Evolutionary conservation across 768 basidiomycete species (phyloP).

Genomic region (Lentinula raphanica): DNA sequence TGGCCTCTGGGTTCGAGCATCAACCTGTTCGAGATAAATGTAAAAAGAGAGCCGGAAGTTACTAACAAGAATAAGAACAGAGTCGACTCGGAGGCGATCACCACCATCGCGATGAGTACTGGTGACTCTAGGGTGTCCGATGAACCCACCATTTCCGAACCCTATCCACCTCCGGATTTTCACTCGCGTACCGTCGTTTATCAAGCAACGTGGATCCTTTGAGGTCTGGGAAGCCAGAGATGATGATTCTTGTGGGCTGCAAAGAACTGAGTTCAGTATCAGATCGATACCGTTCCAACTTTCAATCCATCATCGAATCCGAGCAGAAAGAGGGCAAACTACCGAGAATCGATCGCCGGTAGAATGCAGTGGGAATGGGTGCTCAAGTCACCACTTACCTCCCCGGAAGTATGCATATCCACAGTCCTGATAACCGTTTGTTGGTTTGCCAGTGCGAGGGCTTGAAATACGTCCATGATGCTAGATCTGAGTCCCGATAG

Average conservation of each 20-base stretch:
- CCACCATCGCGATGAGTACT: too few relatives aligned
- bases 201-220: conserved; percentile 28
- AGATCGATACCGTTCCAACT: too few relatives aligned
- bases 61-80: too few relatives aligned
- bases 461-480: background rate
- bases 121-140: background rate
- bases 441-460: too few relatives aligned
- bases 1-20: conserved; percentile 37
- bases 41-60: too few relatives aligned
- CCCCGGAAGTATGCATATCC: conserved; percentile 35
- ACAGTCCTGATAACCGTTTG: conserved; percentile 22
- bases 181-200: conserved; percentile 26
- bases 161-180: conserved; percentile 19
- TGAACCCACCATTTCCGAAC: conserved; percentile 13
- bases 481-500: too few relatives aligned
- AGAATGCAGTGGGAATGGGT: too few relatives aligned
- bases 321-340: too few relatives aligned
- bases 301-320: too few relatives aligned
- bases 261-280: too few relatives aligned
- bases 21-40: conserved; percentile 15
- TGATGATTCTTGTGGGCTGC: conserved; percentile 34
- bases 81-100: too few relatives aligned
- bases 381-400: conserved; percentile 20
- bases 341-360: too few relatives aligned
- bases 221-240: conserved; percentile 28